Evolutionary conservation across 768 basidiomycete genomes (phyloP).

Genomic region (Pleurotus sapidus): DNA sequence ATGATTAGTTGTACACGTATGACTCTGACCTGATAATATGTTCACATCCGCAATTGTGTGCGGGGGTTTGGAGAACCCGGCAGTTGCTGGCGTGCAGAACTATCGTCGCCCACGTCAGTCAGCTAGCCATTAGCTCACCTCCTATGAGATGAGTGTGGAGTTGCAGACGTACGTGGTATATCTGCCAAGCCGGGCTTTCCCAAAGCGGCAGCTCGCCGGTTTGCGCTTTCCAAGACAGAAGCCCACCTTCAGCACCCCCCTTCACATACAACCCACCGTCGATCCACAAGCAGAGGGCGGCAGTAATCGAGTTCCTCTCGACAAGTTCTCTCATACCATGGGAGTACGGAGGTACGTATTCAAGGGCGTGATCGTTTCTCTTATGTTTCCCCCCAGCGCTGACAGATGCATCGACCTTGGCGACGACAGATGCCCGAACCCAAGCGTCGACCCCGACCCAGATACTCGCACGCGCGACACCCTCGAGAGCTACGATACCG

Average conservation of each 20-base stretch:
- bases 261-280: not conserved
- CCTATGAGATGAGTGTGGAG: not conserved
- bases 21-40: no score
- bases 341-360: not conserved
- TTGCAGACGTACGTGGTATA: conserved; percentile 2
- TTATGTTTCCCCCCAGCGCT: not conserved
- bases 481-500: not conserved
- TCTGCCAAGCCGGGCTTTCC: conserved; percentile 1
- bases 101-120: no score
- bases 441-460: not conserved
- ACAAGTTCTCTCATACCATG: not conserved
- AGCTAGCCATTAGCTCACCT: no score
- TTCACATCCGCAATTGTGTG: no score
- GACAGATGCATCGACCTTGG: not conserved
- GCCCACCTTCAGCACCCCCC: not conserved
- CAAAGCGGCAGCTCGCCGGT: not conserved
- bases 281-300: not conserved
- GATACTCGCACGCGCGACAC: not conserved
- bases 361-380: not conserved
- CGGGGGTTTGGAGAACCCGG: no score
- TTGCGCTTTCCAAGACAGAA: not conserved
- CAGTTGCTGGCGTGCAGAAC: no score
- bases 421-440: not conserved
- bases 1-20: no score
- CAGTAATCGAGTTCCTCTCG: not conserved